phyloP scores from a whole-genome alignment of 345 rosid species.

The Camelina laxa region DNA sequence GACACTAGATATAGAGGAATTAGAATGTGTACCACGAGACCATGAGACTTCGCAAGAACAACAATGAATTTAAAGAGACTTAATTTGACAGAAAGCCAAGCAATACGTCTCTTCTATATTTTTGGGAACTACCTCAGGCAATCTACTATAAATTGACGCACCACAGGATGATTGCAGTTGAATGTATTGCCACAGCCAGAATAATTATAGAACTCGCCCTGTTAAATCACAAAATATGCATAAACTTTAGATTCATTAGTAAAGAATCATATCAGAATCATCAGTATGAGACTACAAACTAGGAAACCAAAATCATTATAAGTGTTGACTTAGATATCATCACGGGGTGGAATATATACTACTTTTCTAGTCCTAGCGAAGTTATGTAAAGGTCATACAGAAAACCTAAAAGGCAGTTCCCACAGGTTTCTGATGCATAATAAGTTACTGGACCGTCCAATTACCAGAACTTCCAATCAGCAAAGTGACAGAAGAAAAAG shows the following conservation, averaged over 20 bases:
- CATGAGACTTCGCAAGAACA: conserved; percentile 1
- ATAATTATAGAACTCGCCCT: conserved; percentile 99
- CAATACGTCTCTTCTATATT: conserved; percentile 13
- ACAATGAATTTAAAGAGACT: conserved; percentile 12
- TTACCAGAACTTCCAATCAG: conserved; percentile 2
- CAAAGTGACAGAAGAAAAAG: not conserved
- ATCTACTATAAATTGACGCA: conserved; percentile 87
- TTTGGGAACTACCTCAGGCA: conserved; percentile 70
- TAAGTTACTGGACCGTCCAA: conserved; percentile 19
- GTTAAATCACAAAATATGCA: conserved; percentile 30
- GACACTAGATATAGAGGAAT: not conserved
- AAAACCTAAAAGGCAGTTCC: conserved; percentile 11
- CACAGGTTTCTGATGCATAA: conserved; percentile 27
- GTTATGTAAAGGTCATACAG: conserved; percentile 15
- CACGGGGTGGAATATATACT: not conserved
- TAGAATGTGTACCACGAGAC: not conserved
- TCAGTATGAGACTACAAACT: conserved; percentile 19
- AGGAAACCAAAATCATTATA: conserved; percentile 11
- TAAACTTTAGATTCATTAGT: conserved; percentile 7
- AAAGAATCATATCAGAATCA: conserved; percentile 10
- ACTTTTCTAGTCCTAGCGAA: not conserved
- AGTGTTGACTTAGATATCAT: not conserved
- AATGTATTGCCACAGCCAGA: conserved; percentile 98
- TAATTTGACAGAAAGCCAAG: conserved; percentile 8
- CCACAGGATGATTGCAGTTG: conserved; percentile 97